A percentile compares a stretch with the other conserved stretches of the same genome.
These are phyloP conservation scores for Coleophoma cylindrospora DNA, from an alignment of 2,329 filamentous ascomycete species.

Conservation along the genomic window DNA sequence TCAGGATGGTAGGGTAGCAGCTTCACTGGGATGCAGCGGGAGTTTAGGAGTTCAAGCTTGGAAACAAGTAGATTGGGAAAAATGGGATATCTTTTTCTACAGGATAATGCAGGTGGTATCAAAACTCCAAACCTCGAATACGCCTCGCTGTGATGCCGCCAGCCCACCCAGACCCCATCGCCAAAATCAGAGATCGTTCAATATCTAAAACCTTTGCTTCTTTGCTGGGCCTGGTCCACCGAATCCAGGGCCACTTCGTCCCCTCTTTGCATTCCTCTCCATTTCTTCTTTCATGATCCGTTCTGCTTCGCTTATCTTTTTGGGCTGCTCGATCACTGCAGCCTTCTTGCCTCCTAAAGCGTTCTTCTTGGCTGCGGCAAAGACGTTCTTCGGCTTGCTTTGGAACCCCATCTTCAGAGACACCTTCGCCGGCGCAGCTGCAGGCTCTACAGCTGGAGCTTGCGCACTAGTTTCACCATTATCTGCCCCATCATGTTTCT, in stretches of 20 bases:
- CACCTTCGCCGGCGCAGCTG: slow-evolving; percentile 33
- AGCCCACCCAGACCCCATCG: neutral
- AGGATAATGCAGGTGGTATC: slow-evolving; percentile 7
- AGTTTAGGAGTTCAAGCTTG: slow-evolving; percentile 9
- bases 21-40: slow-evolving; percentile 9
- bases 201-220: slow-evolving; percentile 38
- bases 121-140: neutral
- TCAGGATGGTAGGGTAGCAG: neutral
- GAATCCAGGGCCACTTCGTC: slow-evolving; percentile 41
- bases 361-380: slow-evolving; percentile 64
- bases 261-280: slow-evolving; percentile 60
- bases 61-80: no score
- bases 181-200: neutral
- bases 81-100: no score
- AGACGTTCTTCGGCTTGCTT: slow-evolving; percentile 72
- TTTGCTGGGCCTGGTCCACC: slow-evolving; percentile 41
- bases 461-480: slow-evolving; percentile 3
- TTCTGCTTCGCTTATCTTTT: slow-evolving; percentile 85
- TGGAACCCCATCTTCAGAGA: slow-evolving; percentile 64
- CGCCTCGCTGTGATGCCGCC: slow-evolving; percentile 5
- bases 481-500: slow-evolving; percentile 9
- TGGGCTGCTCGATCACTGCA: slow-evolving; percentile 53
- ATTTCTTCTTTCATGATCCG: slow-evolving; percentile 85
- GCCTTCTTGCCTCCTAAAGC: slow-evolving; percentile 62
- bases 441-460: slow-evolving; percentile 9